phyloP scores from a whole-genome alignment of 2,329 filamentous ascomycete genomes.

The Raffaelea albimanens region DNA sequence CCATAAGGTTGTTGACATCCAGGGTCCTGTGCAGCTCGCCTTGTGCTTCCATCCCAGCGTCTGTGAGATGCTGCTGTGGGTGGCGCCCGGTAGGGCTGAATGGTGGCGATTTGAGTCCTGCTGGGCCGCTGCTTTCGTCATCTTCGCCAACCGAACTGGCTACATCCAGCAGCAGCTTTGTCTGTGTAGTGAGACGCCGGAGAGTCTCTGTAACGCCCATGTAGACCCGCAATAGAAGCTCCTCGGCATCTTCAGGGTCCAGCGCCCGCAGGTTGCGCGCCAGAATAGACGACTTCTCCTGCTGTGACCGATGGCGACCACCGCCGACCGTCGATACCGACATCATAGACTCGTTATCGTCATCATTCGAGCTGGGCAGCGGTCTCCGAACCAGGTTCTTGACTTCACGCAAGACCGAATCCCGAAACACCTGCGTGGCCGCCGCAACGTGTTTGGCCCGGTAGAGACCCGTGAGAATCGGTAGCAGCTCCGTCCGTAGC shows the following conservation, averaged over 20 bases:
- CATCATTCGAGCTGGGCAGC: conserved; percentile 85
- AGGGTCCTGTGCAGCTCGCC: conserved; percentile 69
- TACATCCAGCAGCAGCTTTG: conserved; percentile 90
- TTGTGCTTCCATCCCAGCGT: conserved; percentile 42
- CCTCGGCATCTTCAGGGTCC: conserved; percentile 75
- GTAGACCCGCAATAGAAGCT: conserved; percentile 73
- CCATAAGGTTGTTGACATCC: conserved; percentile 68
- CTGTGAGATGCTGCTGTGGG: conserved; percentile 19
- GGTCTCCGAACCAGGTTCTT: conserved; percentile 75
- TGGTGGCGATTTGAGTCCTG: conserved; percentile 30
- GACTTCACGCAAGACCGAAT: conserved; percentile 76
- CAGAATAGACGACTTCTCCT: conserved; percentile 82
- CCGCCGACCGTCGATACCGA: conserved; percentile 67
- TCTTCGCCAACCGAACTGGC: conserved; percentile 60
- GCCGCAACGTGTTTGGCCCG: conserved; percentile 69
- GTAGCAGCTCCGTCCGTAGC: conserved; percentile 60
- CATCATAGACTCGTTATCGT: conserved; percentile 84
- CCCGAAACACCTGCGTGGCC: conserved; percentile 77
- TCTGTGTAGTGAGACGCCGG: conserved; percentile 75
- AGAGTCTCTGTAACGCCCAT: conserved; percentile 80
- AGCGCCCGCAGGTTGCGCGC: conserved; percentile 81
- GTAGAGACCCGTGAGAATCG: conserved; percentile 69
- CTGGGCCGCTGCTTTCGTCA: background rate
- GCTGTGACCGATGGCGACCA: conserved; percentile 60
- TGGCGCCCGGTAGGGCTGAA: conserved; percentile 37